Percentiles rank a stretch among this genome's conserved stretches.
phyloP scores from a whole-genome alignment of 306 rosid species.

The Cyclanthera cordifolia region DNA sequence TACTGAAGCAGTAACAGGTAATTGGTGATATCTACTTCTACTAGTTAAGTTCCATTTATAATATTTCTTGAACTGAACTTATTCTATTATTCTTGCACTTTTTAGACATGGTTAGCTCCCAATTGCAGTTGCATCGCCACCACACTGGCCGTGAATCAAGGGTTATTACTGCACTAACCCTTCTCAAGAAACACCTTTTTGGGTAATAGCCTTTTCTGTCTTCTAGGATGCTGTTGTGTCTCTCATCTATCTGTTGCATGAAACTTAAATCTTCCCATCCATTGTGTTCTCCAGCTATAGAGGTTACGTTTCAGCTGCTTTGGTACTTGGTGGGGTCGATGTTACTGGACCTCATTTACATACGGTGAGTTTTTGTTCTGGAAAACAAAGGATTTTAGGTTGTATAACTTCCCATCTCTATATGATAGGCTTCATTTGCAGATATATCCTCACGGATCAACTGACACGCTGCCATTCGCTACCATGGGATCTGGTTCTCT shows the following conservation, averaged over 20 bases:
- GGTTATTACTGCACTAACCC: conserved; percentile 45
- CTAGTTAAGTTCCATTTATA: background rate
- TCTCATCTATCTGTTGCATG: background rate
- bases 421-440: conserved; percentile 17
- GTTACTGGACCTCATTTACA: conserved; percentile 87
- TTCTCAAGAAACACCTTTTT: conserved; percentile 49
- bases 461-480: conserved; percentile 53
- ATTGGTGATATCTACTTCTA: conserved; percentile 1
- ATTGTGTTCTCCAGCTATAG: conserved; percentile 44
- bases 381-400: conserved; percentile 8
- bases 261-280: conserved; percentile 4
- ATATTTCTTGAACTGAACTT: conserved; percentile 10
- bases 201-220: conserved; percentile 15
- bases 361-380: conserved; percentile 44
- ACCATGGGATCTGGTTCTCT: conserved; percentile 61
- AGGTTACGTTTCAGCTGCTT: conserved; percentile 76
- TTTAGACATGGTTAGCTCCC: conserved; percentile 94
- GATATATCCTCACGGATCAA: conserved; percentile 90
- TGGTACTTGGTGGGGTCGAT: conserved; percentile 98
- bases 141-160: conserved; percentile 76
- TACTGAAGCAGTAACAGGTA: conserved; percentile 98
- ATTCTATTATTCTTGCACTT: conserved; percentile 18
- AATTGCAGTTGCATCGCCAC: conserved; percentile 79
- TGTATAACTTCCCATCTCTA: conserved; percentile 12
- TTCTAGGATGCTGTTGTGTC: background rate